These are phyloP conservation scores for Porogramme epimiltina DNA, from an alignment of 1,284 basidiomycete species.

Conservation along the genomic window DNA sequence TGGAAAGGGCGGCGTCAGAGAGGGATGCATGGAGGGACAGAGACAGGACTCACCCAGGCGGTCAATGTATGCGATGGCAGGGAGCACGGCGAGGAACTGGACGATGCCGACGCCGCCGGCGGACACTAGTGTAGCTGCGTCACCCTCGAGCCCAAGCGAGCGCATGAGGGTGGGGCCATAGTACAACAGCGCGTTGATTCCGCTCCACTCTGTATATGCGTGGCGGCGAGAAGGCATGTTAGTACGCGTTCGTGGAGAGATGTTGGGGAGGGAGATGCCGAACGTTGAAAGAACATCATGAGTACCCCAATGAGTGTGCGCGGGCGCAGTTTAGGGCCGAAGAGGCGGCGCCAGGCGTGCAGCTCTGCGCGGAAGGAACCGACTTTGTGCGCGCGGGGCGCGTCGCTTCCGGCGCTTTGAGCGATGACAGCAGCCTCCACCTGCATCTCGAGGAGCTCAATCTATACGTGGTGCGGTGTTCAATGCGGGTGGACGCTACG, in stretches of 20 bases:
- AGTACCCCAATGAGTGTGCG: conserved; percentile 69
- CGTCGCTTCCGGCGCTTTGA: conserved; percentile 25
- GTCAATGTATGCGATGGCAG: conserved; percentile 74
- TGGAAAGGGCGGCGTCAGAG: neutral
- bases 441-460: conserved; percentile 75
- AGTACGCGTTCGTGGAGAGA: neutral
- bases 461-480: conserved; percentile 38
- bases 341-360: conserved; percentile 55
- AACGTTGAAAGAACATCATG: conserved; percentile 83
- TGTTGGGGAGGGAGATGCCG: conserved; percentile 32
- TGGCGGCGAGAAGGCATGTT: conserved; percentile 1
- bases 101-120: conserved; percentile 81
- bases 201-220: conserved; percentile 76
- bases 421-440: conserved; percentile 59
- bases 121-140: conserved; percentile 60
- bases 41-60: conserved; percentile 54
- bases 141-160: conserved; percentile 59
- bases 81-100: conserved; percentile 75
- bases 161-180: conserved; percentile 76
- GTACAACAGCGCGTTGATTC: conserved; percentile 80
- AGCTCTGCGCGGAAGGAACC: conserved; percentile 40
- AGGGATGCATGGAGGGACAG: neutral
- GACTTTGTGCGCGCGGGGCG: conserved; percentile 15
- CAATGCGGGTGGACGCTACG: neutral
- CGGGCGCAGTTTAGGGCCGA: conserved; percentile 50